A percentile compares a stretch with the other conserved stretches of the same genome.
These are phyloP conservation scores for Saccharomycopsis sp. DNA, from an alignment of 805 yeast genomes.

Conservation along the genomic window DNA sequence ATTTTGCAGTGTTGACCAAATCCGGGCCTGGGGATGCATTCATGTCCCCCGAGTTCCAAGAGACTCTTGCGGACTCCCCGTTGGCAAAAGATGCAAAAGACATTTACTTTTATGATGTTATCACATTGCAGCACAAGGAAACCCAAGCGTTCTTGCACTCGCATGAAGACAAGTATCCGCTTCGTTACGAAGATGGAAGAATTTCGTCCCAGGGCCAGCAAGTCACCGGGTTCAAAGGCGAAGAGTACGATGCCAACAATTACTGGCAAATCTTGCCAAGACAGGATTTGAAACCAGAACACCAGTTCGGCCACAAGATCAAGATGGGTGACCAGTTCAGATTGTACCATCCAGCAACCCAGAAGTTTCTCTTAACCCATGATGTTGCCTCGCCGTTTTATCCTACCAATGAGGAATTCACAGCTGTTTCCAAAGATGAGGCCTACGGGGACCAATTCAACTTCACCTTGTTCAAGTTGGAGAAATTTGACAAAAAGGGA, in stretches of 20 bases:
- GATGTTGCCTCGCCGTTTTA: conserved; percentile 92
- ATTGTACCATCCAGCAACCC: conserved; percentile 70
- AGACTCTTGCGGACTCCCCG: conserved; percentile 77
- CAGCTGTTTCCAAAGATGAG: conserved; percentile 55
- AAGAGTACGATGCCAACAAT: conserved; percentile 47
- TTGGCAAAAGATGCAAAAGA: conserved; percentile 61
- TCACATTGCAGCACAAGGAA: conserved; percentile 73
- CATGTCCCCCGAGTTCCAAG: conserved; percentile 95
- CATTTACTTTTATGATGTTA: conserved; percentile 64
- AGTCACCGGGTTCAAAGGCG: conserved; percentile 52
- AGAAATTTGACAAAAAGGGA: conserved; percentile 45
- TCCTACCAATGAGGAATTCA: conserved; percentile 92
- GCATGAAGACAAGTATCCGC: conserved; percentile 63
- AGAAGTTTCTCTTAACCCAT: conserved; percentile 76
- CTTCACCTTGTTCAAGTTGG: conserved; percentile 72
- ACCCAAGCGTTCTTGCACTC: conserved; percentile 80
- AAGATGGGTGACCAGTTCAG: conserved; percentile 67
- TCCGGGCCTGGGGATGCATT: conserved; percentile 96
- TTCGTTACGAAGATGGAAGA: conserved; percentile 94
- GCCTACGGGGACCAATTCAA: conserved; percentile 49
- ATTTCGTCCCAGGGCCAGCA: conserved; percentile 91
- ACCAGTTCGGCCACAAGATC: conserved; percentile 41
- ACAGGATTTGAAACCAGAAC: conserved; percentile 33
- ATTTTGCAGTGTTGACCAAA: conserved; percentile 67
- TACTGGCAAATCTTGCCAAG: conserved; percentile 82